Percentiles rank a stretch among this genome's conserved stretches.
Evolutionary conservation across 345 rosid species (phyloP).

Genomic region (Orychophragmus violaceus): DNA sequence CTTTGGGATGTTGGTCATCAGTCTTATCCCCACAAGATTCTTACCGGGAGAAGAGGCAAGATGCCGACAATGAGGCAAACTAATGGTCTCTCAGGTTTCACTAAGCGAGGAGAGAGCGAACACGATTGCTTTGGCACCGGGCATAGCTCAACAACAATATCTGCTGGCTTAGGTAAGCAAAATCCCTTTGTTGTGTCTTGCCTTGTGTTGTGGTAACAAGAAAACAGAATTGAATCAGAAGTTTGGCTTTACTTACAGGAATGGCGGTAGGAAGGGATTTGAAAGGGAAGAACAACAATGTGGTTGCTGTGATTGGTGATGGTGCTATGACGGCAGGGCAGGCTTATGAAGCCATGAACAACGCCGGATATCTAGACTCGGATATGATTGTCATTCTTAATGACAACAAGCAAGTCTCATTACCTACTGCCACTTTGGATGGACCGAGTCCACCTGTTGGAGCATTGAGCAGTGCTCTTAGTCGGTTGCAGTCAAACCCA

Average conservation of each 20-base stretch:
- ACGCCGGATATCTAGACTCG: conserved; percentile 90
- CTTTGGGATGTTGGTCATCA: conserved; percentile 99
- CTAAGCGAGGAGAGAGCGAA: conserved; percentile 86
- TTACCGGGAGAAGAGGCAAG: conserved; percentile 89
- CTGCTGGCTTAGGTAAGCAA: conserved; percentile 82
- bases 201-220: not conserved
- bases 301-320: conserved; percentile 85
- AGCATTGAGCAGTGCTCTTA: conserved; percentile 96
- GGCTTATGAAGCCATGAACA: conserved; percentile 99
- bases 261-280: conserved; percentile 97
- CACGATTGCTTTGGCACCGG: conserved; percentile 93
- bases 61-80: conserved; percentile 92
- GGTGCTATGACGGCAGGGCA: conserved; percentile 99
- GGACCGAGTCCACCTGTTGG: conserved; percentile 97
- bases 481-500: conserved; percentile 84
- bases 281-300: conserved; percentile 65
- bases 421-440: conserved; percentile 90
- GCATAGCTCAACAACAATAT: conserved; percentile 90
- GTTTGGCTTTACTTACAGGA: conserved; percentile 36
- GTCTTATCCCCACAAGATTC: conserved; percentile 94
- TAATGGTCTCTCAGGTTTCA: conserved; percentile 82
- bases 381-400: conserved; percentile 97
- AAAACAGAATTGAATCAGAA: not conserved
- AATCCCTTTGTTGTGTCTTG: not conserved
- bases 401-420: conserved; percentile 95